Evolutionary conservation across 2,329 filamentous ascomycete genomes (phyloP), one percentile per base, ranked within the genome.

Genomic region (Rutstroemia sp.): DNA sequence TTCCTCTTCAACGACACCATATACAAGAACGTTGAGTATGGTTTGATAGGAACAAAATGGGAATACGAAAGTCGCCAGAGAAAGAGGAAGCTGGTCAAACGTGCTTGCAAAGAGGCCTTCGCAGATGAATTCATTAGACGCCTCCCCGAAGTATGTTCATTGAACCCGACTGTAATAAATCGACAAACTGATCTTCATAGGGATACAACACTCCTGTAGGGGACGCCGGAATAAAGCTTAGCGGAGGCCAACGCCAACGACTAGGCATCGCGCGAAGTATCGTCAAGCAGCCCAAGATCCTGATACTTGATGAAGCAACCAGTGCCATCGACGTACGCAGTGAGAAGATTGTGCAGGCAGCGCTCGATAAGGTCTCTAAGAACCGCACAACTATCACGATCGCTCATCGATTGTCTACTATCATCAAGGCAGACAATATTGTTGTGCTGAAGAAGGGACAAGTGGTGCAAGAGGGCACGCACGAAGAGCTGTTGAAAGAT

Each of bases 341-440:
- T 0, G 91, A 96, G 70, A 88, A 92, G 69, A 87, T 92, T 67
- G 95, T 96, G 57, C 91, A 96, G 71, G 81, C 85, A 54, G 90
- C 92, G 23, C 81, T 97, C 23, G 84, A 87, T 54, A 88, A 81
- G n/a, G 82, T 96, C 47, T 87, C 89, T 9, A 78, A 85, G 61
- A 90, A 89, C 48, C 87, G 92, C 45, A 97, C 92, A 0, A 85
- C 96, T 73, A 81, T 97, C 58, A 90, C 96, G 48, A 96, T 97
- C 73, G 92, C 92, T 5, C 90, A 95, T 71, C 86, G 90, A 51
- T 75, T 95, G 23, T 92, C 88, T 38, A 95, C 90, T 0, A 92
- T 95, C 63, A 91, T 87, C 89, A 94, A 89, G 56, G 89, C 89
- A 5, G 88, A 95, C 68, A 87, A 90, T 64, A 95, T 95, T 57